Conservation (phyloP, 2,329 filamentous ascomycete genomes). For the Neoascochyta sp. region DNA sequence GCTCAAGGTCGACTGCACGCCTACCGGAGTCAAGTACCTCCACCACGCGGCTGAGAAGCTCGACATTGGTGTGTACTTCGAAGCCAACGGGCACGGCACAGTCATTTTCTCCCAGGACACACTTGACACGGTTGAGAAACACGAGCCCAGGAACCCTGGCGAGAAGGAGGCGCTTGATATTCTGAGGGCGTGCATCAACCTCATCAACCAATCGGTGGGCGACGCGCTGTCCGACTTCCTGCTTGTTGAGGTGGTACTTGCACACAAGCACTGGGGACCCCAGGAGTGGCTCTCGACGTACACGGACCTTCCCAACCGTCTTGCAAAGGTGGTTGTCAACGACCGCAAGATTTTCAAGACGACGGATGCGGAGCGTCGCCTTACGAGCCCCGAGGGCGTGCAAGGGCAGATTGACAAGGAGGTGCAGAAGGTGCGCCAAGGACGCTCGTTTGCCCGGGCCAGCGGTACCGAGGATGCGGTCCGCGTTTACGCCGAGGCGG, state of each 20-base stretch:
- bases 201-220: slow-evolving; percentile 98
- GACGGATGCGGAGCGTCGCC: slow-evolving; percentile 84
- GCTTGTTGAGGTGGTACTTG: slow-evolving; percentile 91
- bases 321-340: slow-evolving; percentile 86
- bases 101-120: slow-evolving; percentile 89
- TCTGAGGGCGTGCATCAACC: slow-evolving; percentile 74
- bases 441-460: slow-evolving; percentile 84
- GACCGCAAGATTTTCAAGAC: slow-evolving; percentile 88
- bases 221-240: slow-evolving; percentile 95
- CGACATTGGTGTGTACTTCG: slow-evolving; percentile 96
- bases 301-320: slow-evolving; percentile 86
- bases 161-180: slow-evolving; percentile 87
- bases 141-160: slow-evolving; percentile 82
- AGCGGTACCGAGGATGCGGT: slow-evolving; percentile 96
- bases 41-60: slow-evolving; percentile 95
- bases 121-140: slow-evolving; percentile 70
- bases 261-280: slow-evolving; percentile 87
- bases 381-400: slow-evolving; percentile 72
- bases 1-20: slow-evolving; percentile 86
- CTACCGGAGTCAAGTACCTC: slow-evolving; percentile 94
- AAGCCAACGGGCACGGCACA: slow-evolving; percentile 96
- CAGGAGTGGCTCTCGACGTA: slow-evolving; percentile 93
- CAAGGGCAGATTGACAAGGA: slow-evolving; percentile 83
- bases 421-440: slow-evolving; percentile 87
- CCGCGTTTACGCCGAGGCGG: slow-evolving; percentile 92